Percentiles rank a stretch among this genome's conserved stretches.
These are phyloP conservation scores for Diaporthe sp. DNA, from an alignment of 2,329 filamentous ascomycete genomes.

Conservation along the genomic window DNA sequence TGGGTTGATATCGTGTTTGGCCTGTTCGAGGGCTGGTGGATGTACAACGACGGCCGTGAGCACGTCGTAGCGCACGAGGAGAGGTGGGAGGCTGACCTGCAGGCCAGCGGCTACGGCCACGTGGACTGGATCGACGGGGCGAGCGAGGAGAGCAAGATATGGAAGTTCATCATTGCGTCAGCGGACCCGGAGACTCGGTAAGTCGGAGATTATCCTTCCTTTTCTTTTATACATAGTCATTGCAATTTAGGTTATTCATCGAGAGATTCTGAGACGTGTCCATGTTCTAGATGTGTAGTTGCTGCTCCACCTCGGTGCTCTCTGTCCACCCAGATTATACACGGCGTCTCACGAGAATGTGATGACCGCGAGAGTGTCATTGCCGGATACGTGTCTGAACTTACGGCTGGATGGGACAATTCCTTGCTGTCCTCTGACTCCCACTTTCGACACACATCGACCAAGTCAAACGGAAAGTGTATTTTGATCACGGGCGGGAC, in stretches of 20 bases:
- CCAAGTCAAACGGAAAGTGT: background rate
- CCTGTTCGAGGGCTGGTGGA: slow-evolving; percentile 57
- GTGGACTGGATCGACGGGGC: slow-evolving; percentile 50
- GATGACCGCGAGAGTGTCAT: slow-evolving; percentile 9
- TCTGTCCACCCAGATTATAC: background rate
- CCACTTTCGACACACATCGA: background rate
- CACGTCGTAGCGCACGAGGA: slow-evolving; percentile 44
- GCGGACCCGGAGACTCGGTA: slow-evolving; percentile 15
- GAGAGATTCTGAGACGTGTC: background rate
- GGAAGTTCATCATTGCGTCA: slow-evolving; percentile 49
- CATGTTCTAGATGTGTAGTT: background rate
- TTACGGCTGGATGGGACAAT: slow-evolving; percentile 37
- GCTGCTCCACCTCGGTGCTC: background rate
- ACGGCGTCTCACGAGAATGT: background rate
- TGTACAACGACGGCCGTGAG: slow-evolving; percentile 50
- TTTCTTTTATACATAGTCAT: background rate
- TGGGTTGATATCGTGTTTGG: slow-evolving; percentile 55
- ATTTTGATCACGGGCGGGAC: slow-evolving; percentile 57
- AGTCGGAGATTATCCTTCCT: background rate
- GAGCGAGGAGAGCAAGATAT: slow-evolving; percentile 46
- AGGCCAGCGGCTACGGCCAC: slow-evolving; percentile 47
- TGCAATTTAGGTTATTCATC: background rate
- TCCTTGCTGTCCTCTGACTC: background rate
- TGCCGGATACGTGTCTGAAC: slow-evolving; percentile 6
- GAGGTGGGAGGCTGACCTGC: slow-evolving; percentile 48